Percentiles rank a stretch among this genome's conserved stretches.
Evolutionary conservation across 2,329 filamentous ascomycete species (phyloP).

Genomic region (Davidsoniella neocaledoniae): DNA sequence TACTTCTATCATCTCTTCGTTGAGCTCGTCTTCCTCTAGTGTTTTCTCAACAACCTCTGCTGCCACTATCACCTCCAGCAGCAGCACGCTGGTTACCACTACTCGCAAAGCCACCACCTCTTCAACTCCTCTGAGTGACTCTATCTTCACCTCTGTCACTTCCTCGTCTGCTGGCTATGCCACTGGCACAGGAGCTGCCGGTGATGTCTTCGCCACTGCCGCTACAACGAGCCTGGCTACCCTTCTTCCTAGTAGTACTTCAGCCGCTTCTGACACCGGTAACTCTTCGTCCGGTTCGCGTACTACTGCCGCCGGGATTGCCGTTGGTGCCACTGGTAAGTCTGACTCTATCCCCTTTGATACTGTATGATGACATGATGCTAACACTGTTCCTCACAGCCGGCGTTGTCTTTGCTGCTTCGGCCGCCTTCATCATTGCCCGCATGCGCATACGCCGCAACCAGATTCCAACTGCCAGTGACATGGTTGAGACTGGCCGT

Average conservation of each 20-base stretch:
- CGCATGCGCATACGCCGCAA: constrained; percentile 9
- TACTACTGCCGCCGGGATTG: constrained; percentile 9
- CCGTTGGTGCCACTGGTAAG: constrained; percentile 12
- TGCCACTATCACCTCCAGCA: background rate
- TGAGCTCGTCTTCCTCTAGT: background rate
- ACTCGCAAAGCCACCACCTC: constrained; percentile 1
- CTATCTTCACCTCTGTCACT: constrained; percentile 1
- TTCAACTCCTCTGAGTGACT: constrained; percentile 4
- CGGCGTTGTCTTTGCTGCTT: constrained; percentile 11
- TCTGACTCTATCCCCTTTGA: background rate
- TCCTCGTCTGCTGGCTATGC: background rate
- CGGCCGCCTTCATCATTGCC: constrained; percentile 6
- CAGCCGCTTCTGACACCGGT: background rate
- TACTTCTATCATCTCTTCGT: background rate
- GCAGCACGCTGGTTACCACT: constrained; percentile 2
- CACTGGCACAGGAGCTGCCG: background rate
- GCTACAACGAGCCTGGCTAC: background rate
- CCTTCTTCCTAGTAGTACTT: background rate
- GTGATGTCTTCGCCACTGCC: background rate
- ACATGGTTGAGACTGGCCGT: background rate
- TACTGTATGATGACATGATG: background rate
- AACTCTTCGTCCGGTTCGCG: background rate
- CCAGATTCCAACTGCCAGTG: background rate
- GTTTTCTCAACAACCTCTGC: background rate
- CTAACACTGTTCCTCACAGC: constrained; percentile 1